Evolutionary conservation across 106 monocot species (phyloP).

Genomic region (Apostasia shenzhenica): DNA sequence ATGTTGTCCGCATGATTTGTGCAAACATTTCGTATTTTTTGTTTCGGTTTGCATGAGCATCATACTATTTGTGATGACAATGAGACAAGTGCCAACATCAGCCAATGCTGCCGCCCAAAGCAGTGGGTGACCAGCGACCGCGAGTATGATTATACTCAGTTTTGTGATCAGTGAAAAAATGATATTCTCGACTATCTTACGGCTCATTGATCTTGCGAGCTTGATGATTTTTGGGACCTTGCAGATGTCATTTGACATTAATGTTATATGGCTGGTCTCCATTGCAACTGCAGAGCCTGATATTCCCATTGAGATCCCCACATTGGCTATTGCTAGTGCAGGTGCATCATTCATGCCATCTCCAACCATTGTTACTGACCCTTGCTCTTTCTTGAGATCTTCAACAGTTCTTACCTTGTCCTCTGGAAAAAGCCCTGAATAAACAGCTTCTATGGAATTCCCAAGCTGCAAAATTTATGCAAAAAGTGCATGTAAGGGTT

Average conservation of each 20-base stretch:
- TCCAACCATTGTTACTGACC: constrained; percentile 68
- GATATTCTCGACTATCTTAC: constrained; percentile 70
- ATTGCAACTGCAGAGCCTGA: constrained; percentile 86
- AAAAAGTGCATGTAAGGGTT: too few relatives aligned
- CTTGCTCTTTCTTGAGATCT: constrained; percentile 50
- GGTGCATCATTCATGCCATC: constrained; percentile 99
- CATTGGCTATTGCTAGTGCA: constrained; percentile 63
- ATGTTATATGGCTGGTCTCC: constrained; percentile 85
- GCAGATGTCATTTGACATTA: constrained; percentile 87
- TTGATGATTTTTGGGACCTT: constrained; percentile 63
- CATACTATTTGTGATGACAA: constrained; percentile 89
- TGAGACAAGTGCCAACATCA: constrained; percentile 84
- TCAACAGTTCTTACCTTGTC: constrained; percentile 68
- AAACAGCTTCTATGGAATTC: constrained; percentile 39
- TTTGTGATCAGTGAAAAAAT: constrained; percentile 52
- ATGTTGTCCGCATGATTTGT: too few relatives aligned
- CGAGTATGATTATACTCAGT: constrained; percentile 51
- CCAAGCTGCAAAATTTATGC: constrained; percentile 33
- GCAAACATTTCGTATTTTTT: too few relatives aligned
- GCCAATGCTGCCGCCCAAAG: constrained; percentile 93
- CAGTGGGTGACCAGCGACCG: constrained; percentile 70
- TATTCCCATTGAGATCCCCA: constrained; percentile 96
- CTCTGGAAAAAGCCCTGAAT: constrained; percentile 75
- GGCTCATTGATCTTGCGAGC: constrained; percentile 51
- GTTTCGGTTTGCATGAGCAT: constrained; percentile 20